Conservation (phyloP, 495 filamentous ascomycete genomes). For the Chaetomium fimeti region DNA sequence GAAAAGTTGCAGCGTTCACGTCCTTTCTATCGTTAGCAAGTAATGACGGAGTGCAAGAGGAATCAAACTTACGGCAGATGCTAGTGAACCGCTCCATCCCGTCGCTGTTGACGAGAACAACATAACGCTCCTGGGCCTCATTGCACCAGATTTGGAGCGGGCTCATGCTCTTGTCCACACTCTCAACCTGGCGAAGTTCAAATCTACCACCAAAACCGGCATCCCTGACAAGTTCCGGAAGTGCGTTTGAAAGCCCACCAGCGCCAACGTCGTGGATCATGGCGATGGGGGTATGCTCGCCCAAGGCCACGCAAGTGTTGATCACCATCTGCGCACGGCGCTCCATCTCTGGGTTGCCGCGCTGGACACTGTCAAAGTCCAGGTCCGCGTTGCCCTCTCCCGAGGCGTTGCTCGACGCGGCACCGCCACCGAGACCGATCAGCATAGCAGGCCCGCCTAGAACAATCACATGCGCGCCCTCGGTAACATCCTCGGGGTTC, state of each 20-base stretch:
- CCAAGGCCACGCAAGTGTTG: constrained; percentile 83
- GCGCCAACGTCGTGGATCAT: constrained; percentile 98
- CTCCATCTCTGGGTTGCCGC: constrained; percentile 93
- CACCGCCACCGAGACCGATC: constrained; percentile 92
- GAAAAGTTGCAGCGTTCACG: constrained; percentile 94
- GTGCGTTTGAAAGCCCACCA: constrained; percentile 88
- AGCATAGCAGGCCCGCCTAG: constrained; percentile 96
- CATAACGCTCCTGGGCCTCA: constrained; percentile 94
- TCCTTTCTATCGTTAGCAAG: constrained; percentile 29
- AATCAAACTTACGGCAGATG: constrained; percentile 61
- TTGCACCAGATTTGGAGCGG: constrained; percentile 97
- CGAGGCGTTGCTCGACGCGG: constrained; percentile 85
- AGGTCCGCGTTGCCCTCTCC: constrained; percentile 85
- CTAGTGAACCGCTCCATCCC: constrained; percentile 77
- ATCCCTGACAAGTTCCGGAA: constrained; percentile 84
- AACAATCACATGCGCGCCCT: constrained; percentile 84
- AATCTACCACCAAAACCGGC: constrained; percentile 84
- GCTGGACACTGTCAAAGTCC: constrained; percentile 94
- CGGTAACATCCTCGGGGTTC: constrained; percentile 67
- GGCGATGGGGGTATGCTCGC: constrained; percentile 79
- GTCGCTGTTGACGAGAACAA: constrained; percentile 75
- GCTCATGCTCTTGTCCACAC: constrained; percentile 84
- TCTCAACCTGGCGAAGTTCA: constrained; percentile 89
- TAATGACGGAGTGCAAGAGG: not conserved
- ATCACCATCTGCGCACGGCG: constrained; percentile 95